phyloP scores from a whole-genome alignment of 306 rosid species.

The Aeschynomene evenia region DNA sequence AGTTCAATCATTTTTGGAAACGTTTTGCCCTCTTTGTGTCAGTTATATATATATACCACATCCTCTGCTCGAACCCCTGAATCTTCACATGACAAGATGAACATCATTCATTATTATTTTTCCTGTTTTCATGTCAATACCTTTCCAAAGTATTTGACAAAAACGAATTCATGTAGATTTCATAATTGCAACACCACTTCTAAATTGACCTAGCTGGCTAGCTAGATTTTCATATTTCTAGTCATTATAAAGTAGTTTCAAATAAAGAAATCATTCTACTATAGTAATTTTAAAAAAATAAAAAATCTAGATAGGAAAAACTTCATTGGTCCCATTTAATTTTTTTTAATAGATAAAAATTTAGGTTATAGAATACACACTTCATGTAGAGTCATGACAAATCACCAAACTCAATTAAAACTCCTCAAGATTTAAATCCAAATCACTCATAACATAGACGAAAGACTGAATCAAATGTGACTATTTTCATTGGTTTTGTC shows the following conservation, averaged over 20 bases:
- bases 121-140: conserved; percentile 24
- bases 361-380: too few relatives aligned
- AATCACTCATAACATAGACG: too few relatives aligned
- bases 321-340: too few relatives aligned
- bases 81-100: conserved; percentile 42
- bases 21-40: conserved; percentile 25
- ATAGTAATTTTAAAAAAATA: too few relatives aligned
- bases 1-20: conserved; percentile 33
- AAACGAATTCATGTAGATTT: conserved; percentile 7
- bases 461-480: too few relatives aligned
- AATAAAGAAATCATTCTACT: conserved; percentile 1
- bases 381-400: too few relatives aligned
- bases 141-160: neutral
- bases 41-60: too few relatives aligned
- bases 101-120: conserved; percentile 28
- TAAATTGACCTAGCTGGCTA: neutral
- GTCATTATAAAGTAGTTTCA: neutral
- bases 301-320: too few relatives aligned
- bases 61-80: conserved; percentile 26
- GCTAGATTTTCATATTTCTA: conserved; percentile 5
- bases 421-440: too few relatives aligned
- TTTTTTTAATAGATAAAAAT: too few relatives aligned
- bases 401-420: too few relatives aligned
- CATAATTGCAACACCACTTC: neutral
- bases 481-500: too few relatives aligned